Conservation (phyloP, 1,284 basidiomycete genomes). For the Apiotrichum sp. region DNA sequence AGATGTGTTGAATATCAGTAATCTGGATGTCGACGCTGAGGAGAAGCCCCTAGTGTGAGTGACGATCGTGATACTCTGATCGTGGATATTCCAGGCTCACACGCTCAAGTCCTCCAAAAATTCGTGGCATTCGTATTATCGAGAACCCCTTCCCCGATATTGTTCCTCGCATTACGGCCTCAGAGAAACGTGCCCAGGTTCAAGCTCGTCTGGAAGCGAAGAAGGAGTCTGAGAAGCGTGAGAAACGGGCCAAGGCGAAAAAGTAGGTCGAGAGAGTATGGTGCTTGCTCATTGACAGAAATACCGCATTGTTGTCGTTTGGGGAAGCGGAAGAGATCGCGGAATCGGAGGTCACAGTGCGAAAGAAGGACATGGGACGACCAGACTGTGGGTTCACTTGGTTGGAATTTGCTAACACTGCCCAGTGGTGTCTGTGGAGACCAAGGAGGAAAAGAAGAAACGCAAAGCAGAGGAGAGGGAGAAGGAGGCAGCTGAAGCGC, state of each 20-base stretch:
- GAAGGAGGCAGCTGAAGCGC: neutral
- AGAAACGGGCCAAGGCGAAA: conserved; percentile 66
- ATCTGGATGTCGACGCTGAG: conserved; percentile 75
- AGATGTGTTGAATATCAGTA: conserved; percentile 86
- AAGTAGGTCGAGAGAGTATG: conserved; percentile 54
- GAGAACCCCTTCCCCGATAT: conserved; percentile 95
- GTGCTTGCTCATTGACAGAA: conserved; percentile 51
- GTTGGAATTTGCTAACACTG: neutral
- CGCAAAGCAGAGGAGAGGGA: conserved; percentile 23
- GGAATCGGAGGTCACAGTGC: conserved; percentile 51
- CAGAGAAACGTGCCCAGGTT: conserved; percentile 75
- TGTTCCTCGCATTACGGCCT: conserved; percentile 89
- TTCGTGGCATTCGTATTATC: conserved; percentile 71
- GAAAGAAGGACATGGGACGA: conserved; percentile 72
- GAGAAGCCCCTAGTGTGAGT: conserved; percentile 79
- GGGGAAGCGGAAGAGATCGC: conserved; percentile 67
- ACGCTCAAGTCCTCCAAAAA: conserved; percentile 69
- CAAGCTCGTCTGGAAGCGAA: conserved; percentile 68
- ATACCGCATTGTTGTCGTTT: conserved; percentile 81
- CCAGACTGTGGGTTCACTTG: conserved; percentile 62
- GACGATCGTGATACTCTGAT: neutral
- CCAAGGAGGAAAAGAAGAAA: conserved; percentile 1
- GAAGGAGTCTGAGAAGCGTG: conserved; percentile 66
- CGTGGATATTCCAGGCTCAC: neutral
- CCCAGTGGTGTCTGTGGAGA: neutral